Conservation (phyloP, 108 stramenopile genomes). For the Tribonema minus region DNA sequence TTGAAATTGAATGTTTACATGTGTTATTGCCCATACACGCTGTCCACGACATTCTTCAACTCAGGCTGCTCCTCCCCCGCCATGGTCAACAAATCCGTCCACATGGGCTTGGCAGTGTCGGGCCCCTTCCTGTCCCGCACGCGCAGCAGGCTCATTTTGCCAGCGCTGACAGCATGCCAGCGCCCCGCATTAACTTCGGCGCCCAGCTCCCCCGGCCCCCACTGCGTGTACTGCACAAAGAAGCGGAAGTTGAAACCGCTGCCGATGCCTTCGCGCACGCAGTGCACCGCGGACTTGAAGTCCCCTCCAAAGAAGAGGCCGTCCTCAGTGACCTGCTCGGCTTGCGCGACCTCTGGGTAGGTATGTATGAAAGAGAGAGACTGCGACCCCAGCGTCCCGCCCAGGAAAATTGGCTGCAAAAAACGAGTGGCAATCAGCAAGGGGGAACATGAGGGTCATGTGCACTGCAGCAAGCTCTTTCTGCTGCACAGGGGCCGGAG, state of each 20-base stretch:
- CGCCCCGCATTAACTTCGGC: background rate
- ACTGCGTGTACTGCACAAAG: conserved; percentile 14
- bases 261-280: conserved; percentile 16
- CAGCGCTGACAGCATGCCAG: conserved; percentile 10
- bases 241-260: conserved; percentile 22
- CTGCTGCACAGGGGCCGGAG: too few relatives aligned
- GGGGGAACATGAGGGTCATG: too few relatives aligned
- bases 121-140: conserved; percentile 29
- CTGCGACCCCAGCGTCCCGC: background rate
- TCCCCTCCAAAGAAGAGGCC: conserved; percentile 9
- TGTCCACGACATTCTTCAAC: conserved; percentile 11
- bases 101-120: conserved; percentile 36
- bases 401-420: conserved; percentile 13
- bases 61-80: conserved; percentile 20
- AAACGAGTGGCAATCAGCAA: too few relatives aligned
- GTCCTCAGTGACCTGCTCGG: background rate
- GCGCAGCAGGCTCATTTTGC: conserved; percentile 21
- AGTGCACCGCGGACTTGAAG: conserved; percentile 5
- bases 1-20: too few relatives aligned
- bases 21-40: too few relatives aligned
- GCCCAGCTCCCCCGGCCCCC: conserved; percentile 25
- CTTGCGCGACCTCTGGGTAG: conserved; percentile 25
- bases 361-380: conserved; percentile 7
- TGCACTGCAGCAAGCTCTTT: too few relatives aligned
- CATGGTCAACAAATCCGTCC: conserved; percentile 18